Percentiles rank a stretch among this genome's conserved stretches.
Conservation (phyloP, 306 rosid species). For the Cucurbita moschata region DNA sequence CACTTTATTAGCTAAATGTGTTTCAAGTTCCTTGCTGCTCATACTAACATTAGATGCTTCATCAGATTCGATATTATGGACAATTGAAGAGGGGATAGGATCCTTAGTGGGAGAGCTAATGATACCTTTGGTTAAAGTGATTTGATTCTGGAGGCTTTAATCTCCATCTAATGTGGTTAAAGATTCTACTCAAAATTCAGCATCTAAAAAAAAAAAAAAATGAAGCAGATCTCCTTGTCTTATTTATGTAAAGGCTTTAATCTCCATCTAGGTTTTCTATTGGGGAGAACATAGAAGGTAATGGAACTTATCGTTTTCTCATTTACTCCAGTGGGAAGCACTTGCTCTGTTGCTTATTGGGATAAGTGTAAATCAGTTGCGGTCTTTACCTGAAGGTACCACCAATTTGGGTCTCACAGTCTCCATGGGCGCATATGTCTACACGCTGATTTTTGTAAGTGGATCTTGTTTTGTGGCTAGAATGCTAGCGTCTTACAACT, state of each 20-base stretch:
- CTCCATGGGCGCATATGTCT: constrained; percentile 65
- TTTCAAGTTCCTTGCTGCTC: too few species aligned
- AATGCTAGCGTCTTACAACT: neutral
- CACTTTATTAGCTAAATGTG: too few species aligned
- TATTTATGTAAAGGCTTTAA: neutral
- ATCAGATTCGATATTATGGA: too few species aligned
- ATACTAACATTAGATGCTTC: too few species aligned
- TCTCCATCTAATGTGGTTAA: neutral
- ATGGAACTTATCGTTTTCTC: constrained; percentile 7
- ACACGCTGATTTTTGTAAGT: constrained; percentile 79
- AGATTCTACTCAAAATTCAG: neutral
- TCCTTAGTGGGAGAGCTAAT: too few species aligned
- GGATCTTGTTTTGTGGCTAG: neutral
- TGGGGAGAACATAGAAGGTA: neutral
- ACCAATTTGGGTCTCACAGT: constrained; percentile 59
- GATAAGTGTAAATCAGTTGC: constrained; percentile 84
- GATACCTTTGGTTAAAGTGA: too few species aligned
- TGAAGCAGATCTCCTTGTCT: neutral
- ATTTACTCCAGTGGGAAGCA: constrained; percentile 83
- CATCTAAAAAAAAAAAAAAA: neutral
- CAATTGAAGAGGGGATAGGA: too few species aligned
- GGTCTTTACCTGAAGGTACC: constrained; percentile 70
- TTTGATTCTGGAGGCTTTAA: too few species aligned
- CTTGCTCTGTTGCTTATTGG: constrained; percentile 94
- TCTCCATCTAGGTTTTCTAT: neutral